phyloP scores from a whole-genome alignment of 148 eudicot genomes.

The Limonium bicolor region DNA sequence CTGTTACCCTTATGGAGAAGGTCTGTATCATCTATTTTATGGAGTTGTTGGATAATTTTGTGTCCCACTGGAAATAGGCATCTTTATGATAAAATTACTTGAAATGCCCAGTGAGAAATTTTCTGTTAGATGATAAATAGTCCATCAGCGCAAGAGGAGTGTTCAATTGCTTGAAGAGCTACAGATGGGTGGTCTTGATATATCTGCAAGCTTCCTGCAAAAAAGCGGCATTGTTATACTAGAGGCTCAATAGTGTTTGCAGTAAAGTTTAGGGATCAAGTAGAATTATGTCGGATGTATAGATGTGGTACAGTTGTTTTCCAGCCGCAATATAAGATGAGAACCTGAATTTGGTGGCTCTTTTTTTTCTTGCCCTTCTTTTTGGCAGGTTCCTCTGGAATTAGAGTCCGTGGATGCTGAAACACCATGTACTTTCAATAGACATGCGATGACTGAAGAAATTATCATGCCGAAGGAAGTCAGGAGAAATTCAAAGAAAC shows the following conservation, averaged over 20 bases:
- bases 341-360: neutral
- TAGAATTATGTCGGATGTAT: too few relatives aligned
- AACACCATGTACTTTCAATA: conserved; percentile 3
- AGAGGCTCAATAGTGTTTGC: too few relatives aligned
- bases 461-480: conserved; percentile 16
- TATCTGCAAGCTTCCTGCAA: too few relatives aligned
- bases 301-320: neutral
- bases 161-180: too few relatives aligned
- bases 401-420: conserved; percentile 17
- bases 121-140: too few relatives aligned
- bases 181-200: too few relatives aligned
- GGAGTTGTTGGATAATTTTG: too few relatives aligned
- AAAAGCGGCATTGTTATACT: too few relatives aligned
- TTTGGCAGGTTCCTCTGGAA: conserved; percentile 42
- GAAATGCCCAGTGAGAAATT: too few relatives aligned
- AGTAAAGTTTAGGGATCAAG: too few relatives aligned
- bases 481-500: conserved; percentile 31
- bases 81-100: neutral
- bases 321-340: neutral
- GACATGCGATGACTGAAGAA: conserved; percentile 7
- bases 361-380: neutral
- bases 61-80: too few relatives aligned
- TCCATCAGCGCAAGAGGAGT: too few relatives aligned
- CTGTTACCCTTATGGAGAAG: conserved; percentile 48
- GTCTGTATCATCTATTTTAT: conserved; percentile 26